These are phyloP conservation scores for Thalassiosira mediterranea DNA, from an alignment of 352 stramenopile species.

Conservation along the genomic window DNA sequence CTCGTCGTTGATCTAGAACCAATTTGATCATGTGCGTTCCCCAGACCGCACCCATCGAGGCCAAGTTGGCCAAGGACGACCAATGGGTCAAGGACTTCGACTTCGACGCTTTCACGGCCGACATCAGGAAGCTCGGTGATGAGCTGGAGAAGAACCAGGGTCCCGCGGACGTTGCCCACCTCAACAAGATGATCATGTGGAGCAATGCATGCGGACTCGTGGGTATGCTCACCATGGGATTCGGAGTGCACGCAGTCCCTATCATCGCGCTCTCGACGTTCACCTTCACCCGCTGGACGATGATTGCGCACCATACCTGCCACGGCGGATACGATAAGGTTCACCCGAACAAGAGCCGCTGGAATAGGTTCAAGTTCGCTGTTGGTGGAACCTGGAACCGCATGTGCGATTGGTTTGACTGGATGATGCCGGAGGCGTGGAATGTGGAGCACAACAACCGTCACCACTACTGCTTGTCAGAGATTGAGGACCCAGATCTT, in stretches of 20 bases:
- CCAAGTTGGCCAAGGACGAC: constrained; percentile 61
- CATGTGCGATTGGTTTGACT: constrained; percentile 80
- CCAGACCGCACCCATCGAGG: background rate
- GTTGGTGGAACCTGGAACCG: constrained; percentile 69
- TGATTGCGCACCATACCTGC: constrained; percentile 86
- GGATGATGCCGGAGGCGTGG: constrained; percentile 86
- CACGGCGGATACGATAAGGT: constrained; percentile 84
- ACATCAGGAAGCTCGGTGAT: constrained; percentile 80
- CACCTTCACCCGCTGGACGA: constrained; percentile 83
- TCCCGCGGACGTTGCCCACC: constrained; percentile 78
- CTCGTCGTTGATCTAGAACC: background rate
- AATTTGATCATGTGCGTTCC: constrained; percentile 39
- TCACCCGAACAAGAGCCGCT: constrained; percentile 74
- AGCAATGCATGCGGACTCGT: constrained; percentile 71
- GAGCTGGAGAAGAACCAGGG: constrained; percentile 77
- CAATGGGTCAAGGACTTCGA: constrained; percentile 84
- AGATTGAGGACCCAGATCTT: constrained; percentile 82
- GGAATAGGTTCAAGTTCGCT: constrained; percentile 83
- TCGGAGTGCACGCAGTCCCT: constrained; percentile 70
- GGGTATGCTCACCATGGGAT: constrained; percentile 80
- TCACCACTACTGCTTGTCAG: constrained; percentile 84
- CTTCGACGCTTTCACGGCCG: constrained; percentile 73
- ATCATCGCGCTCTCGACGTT: constrained; percentile 79
- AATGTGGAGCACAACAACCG: constrained; percentile 87
- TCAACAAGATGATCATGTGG: constrained; percentile 86